Evolutionary conservation across 1,284 basidiomycete genomes (phyloP), one percentile per base, ranked within the genome.

Genomic region (Kalmanozyma brasiliensis): DNA sequence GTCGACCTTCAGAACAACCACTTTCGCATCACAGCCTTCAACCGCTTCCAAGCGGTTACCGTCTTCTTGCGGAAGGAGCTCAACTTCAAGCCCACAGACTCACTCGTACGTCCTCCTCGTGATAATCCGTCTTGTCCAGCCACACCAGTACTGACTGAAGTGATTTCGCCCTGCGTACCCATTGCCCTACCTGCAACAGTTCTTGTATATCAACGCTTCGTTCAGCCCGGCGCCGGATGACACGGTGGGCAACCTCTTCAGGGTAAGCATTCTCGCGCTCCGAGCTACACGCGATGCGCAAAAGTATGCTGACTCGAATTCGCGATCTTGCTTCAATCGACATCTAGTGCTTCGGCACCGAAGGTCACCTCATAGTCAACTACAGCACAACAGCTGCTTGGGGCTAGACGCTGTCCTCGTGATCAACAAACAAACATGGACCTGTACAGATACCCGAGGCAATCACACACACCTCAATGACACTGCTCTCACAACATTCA

Each of bases 131-230:
- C n/a, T n/a, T n/a, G n/a, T n/a, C n/a, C n/a, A n/a, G n/a, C n/a
- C n/a, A n/a, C n/a, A n/a, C n/a, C n/a, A n/a, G n/a, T n/a, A n/a
- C 20, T 17, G 16, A 33, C 29, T 29, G 8, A n/a, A n/a, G n/a
- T n/a, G n/a, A n/a, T n/a, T n/a, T n/a, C n/a, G n/a, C n/a, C n/a
- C n/a, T n/a, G n/a, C n/a, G n/a, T n/a, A n/a, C n/a, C n/a, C n/a
- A n/a, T 19, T 23, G 37, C 24, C 17, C 2, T 24, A 10, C 13
- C 16, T 8, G 14, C 29, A 20, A 38, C 30, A 97, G 94, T 97
- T 96, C 84, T 92, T 94, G 6, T 98, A 98, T 82, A 97, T 98
- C 85, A 98, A 98, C 79, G 86, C 94, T n/a, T 92, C 95, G 0
- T 98, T 98, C 82, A 91, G 91, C 3, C 93, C 93, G 40, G 91